Evolutionary conservation across 2,329 filamentous ascomycete genomes (phyloP), one percentile per base, ranked within the genome.

Genomic region (Venturia aucupariae): DNA sequence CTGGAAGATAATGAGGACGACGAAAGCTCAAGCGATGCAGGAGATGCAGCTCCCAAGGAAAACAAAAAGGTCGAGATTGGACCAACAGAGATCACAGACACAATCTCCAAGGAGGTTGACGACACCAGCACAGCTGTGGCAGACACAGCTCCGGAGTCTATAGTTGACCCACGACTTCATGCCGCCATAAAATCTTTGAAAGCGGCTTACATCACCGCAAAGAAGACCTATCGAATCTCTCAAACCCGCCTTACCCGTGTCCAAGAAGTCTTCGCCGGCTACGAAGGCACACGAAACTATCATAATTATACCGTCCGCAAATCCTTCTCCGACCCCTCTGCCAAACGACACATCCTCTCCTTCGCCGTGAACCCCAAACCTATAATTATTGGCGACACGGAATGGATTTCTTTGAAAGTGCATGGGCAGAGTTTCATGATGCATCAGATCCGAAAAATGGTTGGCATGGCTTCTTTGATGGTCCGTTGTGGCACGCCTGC

Each of bases 361-460:
- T 99, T 99, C 79, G 81, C 88, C 44, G 88, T 91, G 42, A 72
- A 70, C 65, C 30, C 44, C 15, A 27, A 74, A 24, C 75, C 75
- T 38, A 88, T 96, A 71, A 85, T 92, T 72, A 95, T 96, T 75
- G 86, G 90, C 74, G 87, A 93, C 72, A 97, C 92, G 1, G 90
- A 99, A 79, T 99, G 94, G 94, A 81, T 99, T 4, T 94, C 89
- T 54, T 81, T 97, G 69, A 96, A 96, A 74, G 92, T 99, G 30
- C 94, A 99, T 76, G 94, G 94, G 0, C 94, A 99, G 77, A 93
- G 89, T 72, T 99, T 99, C 82, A 99, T 99, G 94, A 99, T 99
- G 94, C 94, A 99, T 76, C 94, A 99, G 79, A 99, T 99, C 76
- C 88, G 94, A 72, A 99, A 97, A 78, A 97, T 99, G 94, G 90